These are phyloP conservation scores for Cryphonectria radicalis DNA, from an alignment of 2,329 filamentous ascomycete genomes.

Conservation along the genomic window DNA sequence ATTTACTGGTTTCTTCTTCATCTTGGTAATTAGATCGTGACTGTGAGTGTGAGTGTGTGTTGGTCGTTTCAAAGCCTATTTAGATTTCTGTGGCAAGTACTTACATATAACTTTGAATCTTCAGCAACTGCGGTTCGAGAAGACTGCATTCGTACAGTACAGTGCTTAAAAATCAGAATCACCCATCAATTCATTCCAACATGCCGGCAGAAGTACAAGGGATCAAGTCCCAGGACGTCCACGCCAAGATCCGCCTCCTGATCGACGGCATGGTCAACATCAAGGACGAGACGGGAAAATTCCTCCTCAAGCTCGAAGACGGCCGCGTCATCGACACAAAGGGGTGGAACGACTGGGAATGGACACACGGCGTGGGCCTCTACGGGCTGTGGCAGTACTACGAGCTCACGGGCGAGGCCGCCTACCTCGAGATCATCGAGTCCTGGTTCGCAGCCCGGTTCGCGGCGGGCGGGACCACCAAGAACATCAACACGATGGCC, in stretches of 20 bases:
- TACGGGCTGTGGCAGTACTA: conserved; percentile 86
- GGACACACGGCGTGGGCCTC: conserved; percentile 79
- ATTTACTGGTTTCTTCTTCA: not conserved
- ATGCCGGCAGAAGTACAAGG: conserved; percentile 51
- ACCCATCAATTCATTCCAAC: conserved; percentile 22
- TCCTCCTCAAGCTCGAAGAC: conserved; percentile 71
- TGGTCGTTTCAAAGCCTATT: not conserved
- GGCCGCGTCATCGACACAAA: conserved; percentile 82
- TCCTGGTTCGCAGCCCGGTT: conserved; percentile 75
- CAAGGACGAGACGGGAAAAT: conserved; percentile 74
- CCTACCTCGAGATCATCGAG: conserved; percentile 68
- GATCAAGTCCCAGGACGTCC: conserved; percentile 52
- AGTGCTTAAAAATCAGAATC: too few relatives aligned
- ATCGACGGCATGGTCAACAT: conserved; percentile 79
- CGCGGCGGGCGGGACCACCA: conserved; percentile 72
- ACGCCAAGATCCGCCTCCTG: conserved; percentile 64
- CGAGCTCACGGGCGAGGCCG: conserved; percentile 66
- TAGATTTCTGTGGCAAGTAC: too few relatives aligned
- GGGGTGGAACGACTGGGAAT: conserved; percentile 83
- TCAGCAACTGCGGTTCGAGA: not conserved
- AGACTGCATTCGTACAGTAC: not conserved
- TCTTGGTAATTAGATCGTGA: not conserved
- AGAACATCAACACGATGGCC: conserved; percentile 87
- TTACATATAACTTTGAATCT: not conserved
- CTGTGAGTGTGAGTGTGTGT: not conserved